Evolutionary conservation across 2,329 filamentous ascomycete genomes (phyloP).

Genomic region (Lecanicillium sp.): DNA sequence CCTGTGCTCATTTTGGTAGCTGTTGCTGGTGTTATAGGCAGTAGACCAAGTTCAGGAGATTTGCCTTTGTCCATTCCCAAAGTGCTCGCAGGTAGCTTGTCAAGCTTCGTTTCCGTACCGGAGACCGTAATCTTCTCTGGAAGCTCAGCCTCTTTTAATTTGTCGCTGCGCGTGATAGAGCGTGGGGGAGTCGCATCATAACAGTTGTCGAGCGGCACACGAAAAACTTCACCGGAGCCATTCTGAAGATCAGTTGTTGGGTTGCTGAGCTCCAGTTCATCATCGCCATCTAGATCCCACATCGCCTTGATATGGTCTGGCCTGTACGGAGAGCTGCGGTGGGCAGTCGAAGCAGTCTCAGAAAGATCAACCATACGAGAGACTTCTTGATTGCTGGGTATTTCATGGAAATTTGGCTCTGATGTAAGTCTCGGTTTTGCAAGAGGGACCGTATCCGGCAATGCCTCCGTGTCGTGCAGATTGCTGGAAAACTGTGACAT

Average conservation of each 20-base stretch:
- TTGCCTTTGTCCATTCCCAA: neutral
- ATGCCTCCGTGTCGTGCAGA: conserved; percentile 11
- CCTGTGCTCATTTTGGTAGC: neutral
- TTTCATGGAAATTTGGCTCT: conserved; percentile 6
- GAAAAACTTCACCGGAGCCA: neutral
- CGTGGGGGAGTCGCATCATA: neutral
- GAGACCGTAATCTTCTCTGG: too few species aligned
- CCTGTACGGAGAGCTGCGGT: conserved; percentile 9
- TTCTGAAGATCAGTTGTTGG: neutral
- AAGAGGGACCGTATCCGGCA: conserved; percentile 25
- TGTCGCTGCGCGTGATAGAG: too few species aligned
- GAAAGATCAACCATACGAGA: conserved; percentile 9
- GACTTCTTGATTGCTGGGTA: neutral
- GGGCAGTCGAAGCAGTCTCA: conserved; percentile 10
- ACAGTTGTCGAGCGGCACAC: neutral
- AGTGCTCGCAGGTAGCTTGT: too few species aligned
- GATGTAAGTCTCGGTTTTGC: neutral
- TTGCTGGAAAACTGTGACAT: conserved; percentile 20
- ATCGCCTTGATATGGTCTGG: neutral
- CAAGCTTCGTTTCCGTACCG: too few species aligned
- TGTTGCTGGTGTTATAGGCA: neutral
- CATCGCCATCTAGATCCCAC: conserved; percentile 6
- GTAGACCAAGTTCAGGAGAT: neutral
- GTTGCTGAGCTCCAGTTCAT: neutral
- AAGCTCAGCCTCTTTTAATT: too few species aligned